Percentiles rank a stretch among this genome's conserved stretches.
phyloP scores from a whole-genome alignment of 2,329 filamentous ascomycete genomes.

The Alternaria solani region DNA sequence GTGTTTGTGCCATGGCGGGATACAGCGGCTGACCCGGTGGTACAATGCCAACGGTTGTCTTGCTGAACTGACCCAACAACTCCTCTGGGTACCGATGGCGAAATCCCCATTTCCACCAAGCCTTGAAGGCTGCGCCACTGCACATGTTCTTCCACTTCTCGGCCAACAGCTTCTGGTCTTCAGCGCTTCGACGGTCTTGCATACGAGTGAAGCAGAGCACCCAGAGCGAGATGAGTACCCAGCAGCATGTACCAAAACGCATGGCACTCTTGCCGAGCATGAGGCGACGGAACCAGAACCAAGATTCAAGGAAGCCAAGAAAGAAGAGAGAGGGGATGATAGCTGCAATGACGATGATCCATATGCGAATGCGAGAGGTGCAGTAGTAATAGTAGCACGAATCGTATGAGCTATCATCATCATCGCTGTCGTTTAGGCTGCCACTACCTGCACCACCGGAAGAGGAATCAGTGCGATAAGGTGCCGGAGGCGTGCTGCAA shows the following conservation, averaged over 20 bases:
- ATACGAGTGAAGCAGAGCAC: constrained; percentile 44
- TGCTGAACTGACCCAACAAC: constrained; percentile 42
- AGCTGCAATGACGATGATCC: constrained; percentile 41
- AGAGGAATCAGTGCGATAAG: constrained; percentile 12
- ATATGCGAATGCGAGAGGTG: constrained; percentile 23
- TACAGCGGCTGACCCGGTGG: constrained; percentile 36
- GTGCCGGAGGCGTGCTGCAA: constrained; percentile 31
- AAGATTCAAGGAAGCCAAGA: constrained; percentile 43
- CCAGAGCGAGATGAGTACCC: constrained; percentile 42
- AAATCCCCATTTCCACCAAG: constrained; percentile 47
- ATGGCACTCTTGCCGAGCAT: constrained; percentile 44
- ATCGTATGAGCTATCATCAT: constrained; percentile 14
- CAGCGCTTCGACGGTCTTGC: constrained; percentile 39
- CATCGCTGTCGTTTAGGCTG: not conserved
- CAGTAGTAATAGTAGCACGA: constrained; percentile 21
- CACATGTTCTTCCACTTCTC: constrained; percentile 43
- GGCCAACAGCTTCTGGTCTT: constrained; percentile 41
- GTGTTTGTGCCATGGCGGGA: constrained; percentile 33
- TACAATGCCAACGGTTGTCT: constrained; percentile 40
- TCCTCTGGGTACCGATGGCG: constrained; percentile 39
- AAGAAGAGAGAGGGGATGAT: constrained; percentile 42
- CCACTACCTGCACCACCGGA: not conserved
- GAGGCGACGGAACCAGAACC: constrained; percentile 47
- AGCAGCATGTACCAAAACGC: constrained; percentile 44
- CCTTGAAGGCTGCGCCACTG: constrained; percentile 39